Conservation (phyloP, 2,329 filamentous ascomycete species). For the Scedosporium apiospermum region DNA sequence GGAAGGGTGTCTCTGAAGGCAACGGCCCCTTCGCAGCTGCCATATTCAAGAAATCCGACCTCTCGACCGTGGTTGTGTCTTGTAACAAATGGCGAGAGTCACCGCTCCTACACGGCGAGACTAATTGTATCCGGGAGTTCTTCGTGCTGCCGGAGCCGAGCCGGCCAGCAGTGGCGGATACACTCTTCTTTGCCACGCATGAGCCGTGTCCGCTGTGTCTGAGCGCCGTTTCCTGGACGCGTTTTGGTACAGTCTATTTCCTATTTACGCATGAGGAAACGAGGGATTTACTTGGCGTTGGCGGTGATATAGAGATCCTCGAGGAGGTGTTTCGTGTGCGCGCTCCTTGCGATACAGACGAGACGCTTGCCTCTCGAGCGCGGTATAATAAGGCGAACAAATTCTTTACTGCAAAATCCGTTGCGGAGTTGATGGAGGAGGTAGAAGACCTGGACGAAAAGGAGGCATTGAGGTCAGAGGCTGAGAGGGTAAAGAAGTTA, state of each 20-base stretch:
- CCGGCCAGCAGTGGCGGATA: conserved; percentile 34
- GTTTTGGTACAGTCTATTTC: conserved; percentile 47
- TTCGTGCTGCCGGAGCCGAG: conserved; percentile 22
- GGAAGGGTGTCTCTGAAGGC: background rate
- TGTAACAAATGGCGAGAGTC: conserved; percentile 47
- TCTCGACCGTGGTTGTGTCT: conserved; percentile 35
- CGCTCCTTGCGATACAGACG: conserved; percentile 25
- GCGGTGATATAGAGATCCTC: conserved; percentile 48
- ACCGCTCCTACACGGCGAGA: conserved; percentile 48
- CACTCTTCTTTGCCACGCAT: conserved; percentile 49
- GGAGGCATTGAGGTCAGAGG: conserved; percentile 26
- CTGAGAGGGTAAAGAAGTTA: conserved; percentile 36
- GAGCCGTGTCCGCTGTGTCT: conserved; percentile 50
- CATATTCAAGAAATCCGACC: conserved; percentile 32
- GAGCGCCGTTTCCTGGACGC: conserved; percentile 48
- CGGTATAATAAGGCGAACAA: conserved; percentile 48
- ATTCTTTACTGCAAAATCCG: conserved; percentile 37
- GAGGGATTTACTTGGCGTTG: conserved; percentile 43
- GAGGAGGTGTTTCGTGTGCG: conserved; percentile 44
- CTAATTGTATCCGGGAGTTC: conserved; percentile 52
- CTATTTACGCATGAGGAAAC: conserved; percentile 51
- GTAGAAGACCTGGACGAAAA: conserved; percentile 25
- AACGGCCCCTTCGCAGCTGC: conserved; percentile 42
- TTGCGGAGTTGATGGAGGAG: conserved; percentile 28
- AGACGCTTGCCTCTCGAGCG: conserved; percentile 25